Base-by-base conservation (phyloP, 2,329 filamentous ascomycete species). In the Huntiella bhutanensis region DNA sequence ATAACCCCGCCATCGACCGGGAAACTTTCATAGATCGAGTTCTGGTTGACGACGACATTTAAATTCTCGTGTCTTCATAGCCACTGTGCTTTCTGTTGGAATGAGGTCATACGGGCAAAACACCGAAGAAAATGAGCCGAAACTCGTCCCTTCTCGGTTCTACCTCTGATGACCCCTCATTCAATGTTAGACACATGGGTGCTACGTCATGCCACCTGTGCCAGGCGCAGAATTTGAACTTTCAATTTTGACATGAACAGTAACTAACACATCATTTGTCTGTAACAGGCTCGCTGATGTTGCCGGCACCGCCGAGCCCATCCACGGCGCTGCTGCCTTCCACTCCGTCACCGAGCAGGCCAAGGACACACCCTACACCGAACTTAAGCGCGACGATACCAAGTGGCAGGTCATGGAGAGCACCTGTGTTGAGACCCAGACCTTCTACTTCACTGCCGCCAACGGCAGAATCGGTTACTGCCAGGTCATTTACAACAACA, bases 401-500 rank as follows among this genome's bases (percentile, higher is more conserved):
- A 82, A 79, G 67, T 98, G 91, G 91, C 66, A 69, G 56, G 75
- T 71, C 19, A 73, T 86, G 68, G 80, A 85, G 54, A 80, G 77
- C 57, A 96, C 91, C 52, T 82, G 74, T 57, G 91, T 96, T 55
- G 91, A 98, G 70, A 95, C 85, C 28, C 82, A 95, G 67, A 86
- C 74, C 52, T 98, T 95, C 67, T 98, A 98, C 67, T 65, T 95
- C 57, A 79, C 79, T 63, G 70, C 80, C 47, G 82, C 94, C 52
- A 75, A 68, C 50, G 91, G 91, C 43, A 71, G 79, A 52, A 62
- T 87, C 53, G 83, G 73, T 45, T 74, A 94, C 62, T 76, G 75
- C 51, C 91, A 98, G 70, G 73, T 96, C 64, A 94, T 98, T 61
- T 94, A 96, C 70, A 96, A 83, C 69, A 95, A 94, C 64, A 82